phyloP scores from a whole-genome alignment of 2,329 filamentous ascomycete genomes.

The Trichoderma semiorbis region DNA sequence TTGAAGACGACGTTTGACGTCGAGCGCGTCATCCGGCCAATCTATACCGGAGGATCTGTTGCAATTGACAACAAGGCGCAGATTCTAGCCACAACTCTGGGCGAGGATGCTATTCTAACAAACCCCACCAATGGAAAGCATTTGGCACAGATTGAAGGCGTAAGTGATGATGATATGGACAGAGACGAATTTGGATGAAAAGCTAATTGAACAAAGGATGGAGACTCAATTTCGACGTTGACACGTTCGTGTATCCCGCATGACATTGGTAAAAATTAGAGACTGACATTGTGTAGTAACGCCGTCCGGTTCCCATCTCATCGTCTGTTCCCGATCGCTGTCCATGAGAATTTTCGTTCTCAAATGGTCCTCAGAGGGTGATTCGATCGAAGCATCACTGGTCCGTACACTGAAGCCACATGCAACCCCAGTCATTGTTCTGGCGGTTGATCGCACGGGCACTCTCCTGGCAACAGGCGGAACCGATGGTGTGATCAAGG shows the following conservation, averaged over 20 bases:
- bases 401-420: constrained; percentile 85
- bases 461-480: constrained; percentile 89
- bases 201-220: constrained; percentile 53
- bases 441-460: constrained; percentile 80
- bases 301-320: constrained; percentile 80
- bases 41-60: constrained; percentile 88
- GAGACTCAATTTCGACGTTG: constrained; percentile 74
- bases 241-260: constrained; percentile 45
- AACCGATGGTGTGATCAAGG: constrained; percentile 89
- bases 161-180: constrained; percentile 38
- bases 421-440: constrained; percentile 80
- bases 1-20: constrained; percentile 88
- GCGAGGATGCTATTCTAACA: constrained; percentile 85
- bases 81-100: constrained; percentile 83
- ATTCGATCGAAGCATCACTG: constrained; percentile 62
- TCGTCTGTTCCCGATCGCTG: constrained; percentile 90
- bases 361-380: constrained; percentile 53
- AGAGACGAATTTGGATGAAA: neutral
- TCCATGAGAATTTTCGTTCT: constrained; percentile 90
- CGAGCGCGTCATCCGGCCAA: constrained; percentile 78
- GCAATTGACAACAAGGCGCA: constrained; percentile 76
- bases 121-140: constrained; percentile 79
- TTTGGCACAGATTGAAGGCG: constrained; percentile 82
- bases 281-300: constrained; percentile 58
- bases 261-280: too few species aligned